Conservation (phyloP, 768 basidiomycete genomes). For the Xerocomus spinulosus region DNA sequence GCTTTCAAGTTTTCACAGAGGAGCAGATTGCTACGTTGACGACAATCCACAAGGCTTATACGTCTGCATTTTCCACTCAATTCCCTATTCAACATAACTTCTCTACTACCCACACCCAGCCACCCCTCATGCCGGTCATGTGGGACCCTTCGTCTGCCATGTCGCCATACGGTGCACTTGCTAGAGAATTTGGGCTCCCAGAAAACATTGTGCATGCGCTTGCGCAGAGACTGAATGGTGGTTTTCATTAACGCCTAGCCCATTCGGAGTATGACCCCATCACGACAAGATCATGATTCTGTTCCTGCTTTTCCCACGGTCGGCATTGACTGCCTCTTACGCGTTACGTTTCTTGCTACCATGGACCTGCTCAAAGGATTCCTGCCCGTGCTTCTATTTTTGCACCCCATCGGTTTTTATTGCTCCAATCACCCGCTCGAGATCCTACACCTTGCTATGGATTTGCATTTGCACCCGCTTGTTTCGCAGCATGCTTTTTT, state of each 20-base stretch:
- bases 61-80: conserved; percentile 14
- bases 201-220: conserved; percentile 63
- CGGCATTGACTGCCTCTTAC: conserved; percentile 29
- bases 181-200: conserved; percentile 72
- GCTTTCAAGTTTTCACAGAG: conserved; percentile 51
- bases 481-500: conserved; percentile 14
- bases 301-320: not conserved
- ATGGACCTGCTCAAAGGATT: conserved; percentile 14
- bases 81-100: conserved; percentile 12
- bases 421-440: conserved; percentile 14
- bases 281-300: conserved; percentile 18
- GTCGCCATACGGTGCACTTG: conserved; percentile 48
- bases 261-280: not conserved
- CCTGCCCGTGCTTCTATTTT: conserved; percentile 13
- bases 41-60: conserved; percentile 38
- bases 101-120: conserved; percentile 6
- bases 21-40: conserved; percentile 51
- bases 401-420: conserved; percentile 12
- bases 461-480: conserved; percentile 23
- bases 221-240: conserved; percentile 51
- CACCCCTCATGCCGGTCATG: conserved; percentile 18
- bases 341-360: conserved; percentile 27
- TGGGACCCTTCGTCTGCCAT: conserved; percentile 12
- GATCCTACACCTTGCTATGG: conserved; percentile 23
- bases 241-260: conserved; percentile 16